Conservation (phyloP, 2,329 filamentous ascomycete genomes). For the Penicillium decumbens region DNA sequence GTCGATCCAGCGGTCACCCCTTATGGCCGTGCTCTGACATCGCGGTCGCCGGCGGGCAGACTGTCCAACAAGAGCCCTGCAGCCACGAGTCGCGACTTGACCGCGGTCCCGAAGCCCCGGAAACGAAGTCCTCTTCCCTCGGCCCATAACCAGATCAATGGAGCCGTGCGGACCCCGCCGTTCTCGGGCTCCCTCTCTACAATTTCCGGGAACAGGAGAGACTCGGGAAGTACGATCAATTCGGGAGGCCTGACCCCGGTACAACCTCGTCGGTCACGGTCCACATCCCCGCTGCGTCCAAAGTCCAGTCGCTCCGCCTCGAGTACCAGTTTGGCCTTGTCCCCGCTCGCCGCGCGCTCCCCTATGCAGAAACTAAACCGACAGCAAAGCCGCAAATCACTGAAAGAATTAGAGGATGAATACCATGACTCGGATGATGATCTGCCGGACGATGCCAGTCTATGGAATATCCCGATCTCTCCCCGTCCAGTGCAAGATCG, state of each 20-base stretch:
- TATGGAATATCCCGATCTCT: constrained; percentile 50
- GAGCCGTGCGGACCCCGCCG: constrained; percentile 23
- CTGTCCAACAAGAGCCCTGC: constrained; percentile 26
- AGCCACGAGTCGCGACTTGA: constrained; percentile 34
- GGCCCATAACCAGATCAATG: constrained; percentile 27
- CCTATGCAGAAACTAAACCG: constrained; percentile 38
- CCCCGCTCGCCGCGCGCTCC: constrained; percentile 21
- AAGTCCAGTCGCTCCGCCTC: constrained; percentile 24
- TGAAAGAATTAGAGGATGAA: constrained; percentile 48
- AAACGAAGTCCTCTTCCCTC: constrained; percentile 23
- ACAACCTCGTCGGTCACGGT: constrained; percentile 30
- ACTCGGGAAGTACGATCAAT: constrained; percentile 17
- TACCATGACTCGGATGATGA: constrained; percentile 51
- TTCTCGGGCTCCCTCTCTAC: constrained; percentile 25
- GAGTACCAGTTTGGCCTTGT: constrained; percentile 27
- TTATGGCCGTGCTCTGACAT: constrained; percentile 25
- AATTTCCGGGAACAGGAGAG: constrained; percentile 23
- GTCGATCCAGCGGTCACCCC: constrained; percentile 23
- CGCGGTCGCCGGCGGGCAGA: constrained; percentile 26
- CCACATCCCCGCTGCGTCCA: constrained; percentile 29
- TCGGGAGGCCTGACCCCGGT: constrained; percentile 27
- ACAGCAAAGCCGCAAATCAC: constrained; percentile 44
- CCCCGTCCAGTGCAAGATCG: constrained; percentile 42
- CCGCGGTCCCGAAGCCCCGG: constrained; percentile 25
- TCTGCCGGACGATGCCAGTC: constrained; percentile 47